Conservation (phyloP, 148 eudicot genomes). For the Limonium bicolor region DNA sequence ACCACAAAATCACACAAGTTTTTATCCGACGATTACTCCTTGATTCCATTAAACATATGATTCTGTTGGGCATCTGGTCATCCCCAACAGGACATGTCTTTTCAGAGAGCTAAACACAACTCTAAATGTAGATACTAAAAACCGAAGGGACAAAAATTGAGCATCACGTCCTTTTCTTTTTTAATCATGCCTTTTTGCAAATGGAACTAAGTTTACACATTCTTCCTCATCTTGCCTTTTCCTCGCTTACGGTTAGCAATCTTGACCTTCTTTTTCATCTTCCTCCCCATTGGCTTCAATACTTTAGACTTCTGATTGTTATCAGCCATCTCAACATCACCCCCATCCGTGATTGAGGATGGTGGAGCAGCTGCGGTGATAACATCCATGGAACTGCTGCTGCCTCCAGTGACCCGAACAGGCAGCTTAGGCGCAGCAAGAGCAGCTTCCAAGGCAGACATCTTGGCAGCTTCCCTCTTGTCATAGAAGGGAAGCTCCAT, state of each 20-base stretch:
- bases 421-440: constrained; percentile 80
- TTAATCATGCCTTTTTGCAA: too few species aligned
- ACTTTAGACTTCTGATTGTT: constrained; percentile 13
- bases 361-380: constrained; percentile 1
- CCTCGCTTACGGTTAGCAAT: constrained; percentile 32
- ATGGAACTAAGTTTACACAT: too few species aligned
- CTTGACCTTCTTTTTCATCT: constrained; percentile 65
- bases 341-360: neutral
- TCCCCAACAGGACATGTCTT: too few species aligned
- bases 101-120: too few species aligned
- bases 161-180: too few species aligned
- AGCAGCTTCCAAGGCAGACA: constrained; percentile 73
- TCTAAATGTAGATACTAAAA: too few species aligned
- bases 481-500: constrained; percentile 55
- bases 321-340: constrained; percentile 56
- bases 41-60: too few species aligned
- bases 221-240: constrained; percentile 60
- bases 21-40: too few species aligned
- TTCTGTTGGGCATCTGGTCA: too few species aligned
- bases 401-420: constrained; percentile 11
- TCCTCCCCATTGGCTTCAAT: constrained; percentile 75
- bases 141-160: too few species aligned
- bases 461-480: constrained; percentile 62
- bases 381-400: constrained; percentile 17
- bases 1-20: too few species aligned